Base-by-base conservation (phyloP, 2,329 filamentous ascomycete species). In the Cadophora luteo-olivacea region DNA sequence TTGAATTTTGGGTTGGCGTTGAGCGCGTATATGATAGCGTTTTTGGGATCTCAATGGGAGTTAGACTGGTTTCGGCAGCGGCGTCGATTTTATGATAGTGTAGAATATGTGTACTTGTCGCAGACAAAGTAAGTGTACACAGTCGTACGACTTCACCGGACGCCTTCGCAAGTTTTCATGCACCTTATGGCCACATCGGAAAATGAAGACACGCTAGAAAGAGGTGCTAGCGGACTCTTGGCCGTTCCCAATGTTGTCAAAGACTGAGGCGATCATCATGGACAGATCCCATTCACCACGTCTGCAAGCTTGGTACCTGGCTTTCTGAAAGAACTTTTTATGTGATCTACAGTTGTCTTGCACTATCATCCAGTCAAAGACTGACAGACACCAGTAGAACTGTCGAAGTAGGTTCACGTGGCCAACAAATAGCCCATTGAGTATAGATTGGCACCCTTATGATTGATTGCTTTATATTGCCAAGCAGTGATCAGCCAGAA, bases 1-100 rank as follows among this genome's bases (percentile, higher is more conserved):
- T 45, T 65, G 29, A 48, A 49, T 45, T 61, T 64, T 9, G 41
- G 41, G 38, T 38, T 24, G 33, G 65, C 29, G 64, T 68, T 61
- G 38, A 55, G 66, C 41, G 61, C 36, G 41, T 55, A 57, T 9
- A 29, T 57, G 52, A 48, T 57, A 38, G 63, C 52, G 63, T 65
- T 54, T 57, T 57, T 16, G 51, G 36, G n/a, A 14, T 14, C 24
- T 58, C 1, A 19, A 19, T 14, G 16, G 19, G 32, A 25, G 8
- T 6, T 24, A 58, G 55, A 25, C 19, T 36, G 24, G 52, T 3
- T 16, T 5, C 55, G 24, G 55, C 8, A 22, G 3, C 38, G 4
- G 29, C 3, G 38, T 22, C 4, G 16, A 58, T 58, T 1, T n/a
- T 58, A 58, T 24, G n/a, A 22, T 38, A 24, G 4, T 54, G 5